A percentile compares a stretch with the other conserved stretches of the same genome.
Evolutionary conservation across 176 grass and related monocot species (phyloP).

Genomic region (Zizania latifolia): DNA sequence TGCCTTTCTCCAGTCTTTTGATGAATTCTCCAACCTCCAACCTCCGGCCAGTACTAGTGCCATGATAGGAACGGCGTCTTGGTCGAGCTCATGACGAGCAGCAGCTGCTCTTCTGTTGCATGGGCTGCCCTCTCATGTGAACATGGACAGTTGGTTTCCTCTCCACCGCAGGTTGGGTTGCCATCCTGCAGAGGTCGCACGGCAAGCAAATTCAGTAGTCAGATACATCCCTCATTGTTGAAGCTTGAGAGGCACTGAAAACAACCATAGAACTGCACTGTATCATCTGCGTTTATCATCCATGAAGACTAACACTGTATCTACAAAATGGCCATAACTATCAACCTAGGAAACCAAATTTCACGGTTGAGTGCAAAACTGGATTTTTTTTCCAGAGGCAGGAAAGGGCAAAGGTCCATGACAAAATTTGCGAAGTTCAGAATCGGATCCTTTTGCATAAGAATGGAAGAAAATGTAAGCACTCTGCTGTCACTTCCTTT

Average conservation of each 20-base stretch:
- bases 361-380: neutral
- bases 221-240: neutral
- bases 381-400: neutral
- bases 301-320: neutral
- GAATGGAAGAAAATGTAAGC: neutral
- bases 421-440: neutral
- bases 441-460: neutral
- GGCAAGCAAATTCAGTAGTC: neutral
- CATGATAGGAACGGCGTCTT: neutral
- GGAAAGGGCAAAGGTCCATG: neutral
- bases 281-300: neutral
- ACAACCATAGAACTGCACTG: neutral
- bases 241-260: slow-evolving; percentile 6
- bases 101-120: slow-evolving; percentile 69
- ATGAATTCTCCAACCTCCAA: neutral
- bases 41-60: neutral
- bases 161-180: slow-evolving; percentile 45
- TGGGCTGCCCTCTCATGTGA: slow-evolving; percentile 75
- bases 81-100: slow-evolving; percentile 50
- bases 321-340: neutral
- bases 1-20: neutral
- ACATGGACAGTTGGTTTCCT: slow-evolving; percentile 51
- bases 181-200: slow-evolving; percentile 49
- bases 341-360: neutral
- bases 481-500: neutral